Evolutionary conservation across 345 rosid genomes (phyloP).

Genomic region (Salix koriyanagi): DNA sequence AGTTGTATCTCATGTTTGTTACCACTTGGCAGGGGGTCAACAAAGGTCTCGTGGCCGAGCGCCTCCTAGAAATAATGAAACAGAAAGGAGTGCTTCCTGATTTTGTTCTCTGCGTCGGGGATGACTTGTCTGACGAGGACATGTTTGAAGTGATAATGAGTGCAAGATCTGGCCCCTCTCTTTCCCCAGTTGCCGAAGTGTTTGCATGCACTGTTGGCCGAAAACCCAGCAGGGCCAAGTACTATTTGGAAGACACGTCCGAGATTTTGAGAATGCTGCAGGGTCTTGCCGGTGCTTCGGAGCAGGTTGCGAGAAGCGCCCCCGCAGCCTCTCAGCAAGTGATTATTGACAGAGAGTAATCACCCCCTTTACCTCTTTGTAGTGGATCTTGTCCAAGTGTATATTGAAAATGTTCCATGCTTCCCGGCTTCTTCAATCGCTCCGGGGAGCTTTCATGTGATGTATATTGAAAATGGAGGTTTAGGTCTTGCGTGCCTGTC

Average conservation of each 20-base stretch:
- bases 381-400: not conserved
- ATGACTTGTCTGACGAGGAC: conserved; percentile 91
- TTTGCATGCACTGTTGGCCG: conserved; percentile 91
- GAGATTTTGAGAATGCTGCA: conserved; percentile 78
- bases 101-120: conserved; percentile 88
- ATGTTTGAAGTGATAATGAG: conserved; percentile 85
- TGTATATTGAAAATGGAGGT: not conserved
- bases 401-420: not conserved
- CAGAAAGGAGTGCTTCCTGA: conserved; percentile 63
- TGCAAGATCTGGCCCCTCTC: conserved; percentile 48
- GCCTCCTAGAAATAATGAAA: conserved; percentile 55
- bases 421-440: not conserved
- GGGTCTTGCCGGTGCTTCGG: conserved; percentile 49
- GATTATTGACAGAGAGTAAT: conserved; percentile 9
- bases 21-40: conserved; percentile 60
- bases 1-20: not conserved
- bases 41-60: conserved; percentile 80
- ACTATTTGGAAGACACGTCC: conserved; percentile 75
- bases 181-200: conserved; percentile 83
- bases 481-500: not conserved
- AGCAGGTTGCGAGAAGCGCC: conserved; percentile 21
- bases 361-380: not conserved
- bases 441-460: not conserved
- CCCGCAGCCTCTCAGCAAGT: not conserved
- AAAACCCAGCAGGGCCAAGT: conserved; percentile 91